Percentiles rank a stretch among this genome's conserved stretches.
phyloP scores from a whole-genome alignment of 352 stramenopile genomes.

The Pythium insidiosum region DNA sequence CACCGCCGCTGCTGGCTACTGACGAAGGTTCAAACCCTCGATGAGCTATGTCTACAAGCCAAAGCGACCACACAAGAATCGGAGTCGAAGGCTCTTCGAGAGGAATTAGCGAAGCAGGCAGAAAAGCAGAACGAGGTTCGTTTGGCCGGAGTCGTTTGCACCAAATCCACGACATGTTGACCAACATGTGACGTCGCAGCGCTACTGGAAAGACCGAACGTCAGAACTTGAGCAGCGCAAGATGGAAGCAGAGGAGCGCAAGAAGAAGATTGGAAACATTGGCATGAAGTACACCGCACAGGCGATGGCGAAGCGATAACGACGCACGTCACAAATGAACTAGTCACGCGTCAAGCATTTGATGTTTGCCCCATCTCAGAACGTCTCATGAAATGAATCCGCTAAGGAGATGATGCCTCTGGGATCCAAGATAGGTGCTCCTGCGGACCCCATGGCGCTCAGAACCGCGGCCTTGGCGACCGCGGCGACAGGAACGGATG shows the following conservation, averaged over 20 bases:
- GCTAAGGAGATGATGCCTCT: slow-evolving; percentile 64
- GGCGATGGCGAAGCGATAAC: slow-evolving; percentile 21
- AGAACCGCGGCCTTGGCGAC: slow-evolving; percentile 81
- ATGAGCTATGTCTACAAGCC: slow-evolving; percentile 36
- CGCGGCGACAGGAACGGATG: slow-evolving; percentile 49
- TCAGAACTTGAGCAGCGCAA: slow-evolving; percentile 49
- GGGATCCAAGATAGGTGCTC: slow-evolving; percentile 48
- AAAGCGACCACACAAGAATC: slow-evolving; percentile 5
- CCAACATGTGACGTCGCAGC: slow-evolving; percentile 11
- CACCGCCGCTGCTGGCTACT: too few relatives aligned
- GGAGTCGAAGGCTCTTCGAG: slow-evolving; percentile 31
- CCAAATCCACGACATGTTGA: neutral
- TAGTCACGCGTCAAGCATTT: too few relatives aligned
- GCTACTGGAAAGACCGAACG: slow-evolving; percentile 69
- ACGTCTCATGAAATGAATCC: slow-evolving; percentile 74
- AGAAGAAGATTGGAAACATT: slow-evolving; percentile 59
- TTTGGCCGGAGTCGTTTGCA: neutral
- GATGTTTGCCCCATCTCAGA: slow-evolving; percentile 3
- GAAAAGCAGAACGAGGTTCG: slow-evolving; percentile 54
- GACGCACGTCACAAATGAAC: too few relatives aligned
- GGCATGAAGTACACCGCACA: slow-evolving; percentile 68
- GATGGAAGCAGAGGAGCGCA: slow-evolving; percentile 58
- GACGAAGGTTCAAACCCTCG: slow-evolving; percentile 43
- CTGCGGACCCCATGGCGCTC: slow-evolving; percentile 63
- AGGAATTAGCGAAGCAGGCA: slow-evolving; percentile 44